phyloP scores from a whole-genome alignment of 1,139 yeast species.

The Debaryomyces fabryi region DNA sequence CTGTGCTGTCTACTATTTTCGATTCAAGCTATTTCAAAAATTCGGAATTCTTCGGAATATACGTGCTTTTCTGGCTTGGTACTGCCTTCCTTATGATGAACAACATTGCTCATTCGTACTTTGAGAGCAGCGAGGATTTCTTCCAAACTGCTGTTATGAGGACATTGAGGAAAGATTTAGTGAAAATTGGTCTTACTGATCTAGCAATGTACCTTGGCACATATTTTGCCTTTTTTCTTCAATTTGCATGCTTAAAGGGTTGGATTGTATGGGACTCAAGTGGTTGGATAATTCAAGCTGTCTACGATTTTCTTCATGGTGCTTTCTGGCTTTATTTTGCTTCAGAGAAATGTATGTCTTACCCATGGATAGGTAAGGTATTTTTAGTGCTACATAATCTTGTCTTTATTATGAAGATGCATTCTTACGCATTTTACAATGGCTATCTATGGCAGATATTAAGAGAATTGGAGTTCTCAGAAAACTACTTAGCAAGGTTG shows the following conservation, averaged over 20 bases:
- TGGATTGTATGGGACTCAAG: conserved; percentile 55
- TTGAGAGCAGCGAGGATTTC: conserved; percentile 27
- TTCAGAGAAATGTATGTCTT: conserved; percentile 44
- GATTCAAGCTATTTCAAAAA: conserved; percentile 44
- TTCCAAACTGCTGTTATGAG: conserved; percentile 53
- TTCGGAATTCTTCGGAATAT: conserved; percentile 63
- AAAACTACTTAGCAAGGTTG: conserved; percentile 28
- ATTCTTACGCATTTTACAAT: conserved; percentile 84
- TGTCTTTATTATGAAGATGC: conserved; percentile 90
- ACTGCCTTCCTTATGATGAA: conserved; percentile 56
- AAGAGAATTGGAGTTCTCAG: conserved; percentile 58
- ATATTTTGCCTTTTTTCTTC: conserved; percentile 60
- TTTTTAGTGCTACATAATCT: conserved; percentile 80
- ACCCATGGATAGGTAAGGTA: conserved; percentile 88
- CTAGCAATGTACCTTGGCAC: conserved; percentile 65
- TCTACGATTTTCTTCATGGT: conserved; percentile 56
- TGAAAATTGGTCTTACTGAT: conserved; percentile 70
- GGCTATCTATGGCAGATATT: conserved; percentile 78
- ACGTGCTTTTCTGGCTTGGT: conserved; percentile 68
- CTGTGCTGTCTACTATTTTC: conserved; percentile 48
- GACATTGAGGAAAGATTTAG: conserved; percentile 56
- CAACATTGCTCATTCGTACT: conserved; percentile 47
- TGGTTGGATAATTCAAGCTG: conserved; percentile 64
- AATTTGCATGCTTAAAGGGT: conserved; percentile 46
- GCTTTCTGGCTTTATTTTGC: conserved; percentile 56